Base-by-base conservation (phyloP, 257 asterid species). In the Ilex asprella region DNA sequence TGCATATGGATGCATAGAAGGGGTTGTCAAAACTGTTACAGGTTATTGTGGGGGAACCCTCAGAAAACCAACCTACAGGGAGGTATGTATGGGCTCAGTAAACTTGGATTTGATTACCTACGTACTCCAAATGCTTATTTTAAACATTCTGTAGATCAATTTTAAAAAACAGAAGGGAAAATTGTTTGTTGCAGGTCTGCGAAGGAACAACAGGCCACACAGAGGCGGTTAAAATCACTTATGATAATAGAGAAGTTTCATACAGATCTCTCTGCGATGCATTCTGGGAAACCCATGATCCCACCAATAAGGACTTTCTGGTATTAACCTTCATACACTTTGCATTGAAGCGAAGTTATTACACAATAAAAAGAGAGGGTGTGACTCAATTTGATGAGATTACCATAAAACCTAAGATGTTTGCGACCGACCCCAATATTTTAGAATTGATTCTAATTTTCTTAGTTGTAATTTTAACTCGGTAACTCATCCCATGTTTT, bases 181-280 rank as follows among this genome's bases (percentile, higher is more conserved):
- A 53, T 14, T 8, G 11, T 53, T 53, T 53, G 3, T 53, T 53
- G 5, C 30, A 14, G 57, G 57, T 53, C 15, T 15, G 57, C 5
- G 57, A 53, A 53, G 57, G 57, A 53, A 53, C 2, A 53, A 53
- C 57, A 53, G 57, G 57, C 30, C 57, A 53, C 57, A 53, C 57
- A 15, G 57, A 53, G 15, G 27, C 57, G 5, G 57, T 53, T 10
- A 53, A 53, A 53, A 21, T 53, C 30, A 53, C 30, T 2, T 53
- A 53, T 2, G 57, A 53, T 14, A 15, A 21, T 4, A 53, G 57
- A 53, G 9, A 7, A 53, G 57, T 53, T 53, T 53, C 57, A 53
- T 53, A 53, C 30, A 15, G 30, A 53, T 53, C 57, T 53, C 57
- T 53, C 5, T 53, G 57, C 30, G 11, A 53, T 53, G 30, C 57